Base-by-base conservation (phyloP, 1,284 basidiomycete genomes). In the Tranzscheliella williamsii region DNA sequence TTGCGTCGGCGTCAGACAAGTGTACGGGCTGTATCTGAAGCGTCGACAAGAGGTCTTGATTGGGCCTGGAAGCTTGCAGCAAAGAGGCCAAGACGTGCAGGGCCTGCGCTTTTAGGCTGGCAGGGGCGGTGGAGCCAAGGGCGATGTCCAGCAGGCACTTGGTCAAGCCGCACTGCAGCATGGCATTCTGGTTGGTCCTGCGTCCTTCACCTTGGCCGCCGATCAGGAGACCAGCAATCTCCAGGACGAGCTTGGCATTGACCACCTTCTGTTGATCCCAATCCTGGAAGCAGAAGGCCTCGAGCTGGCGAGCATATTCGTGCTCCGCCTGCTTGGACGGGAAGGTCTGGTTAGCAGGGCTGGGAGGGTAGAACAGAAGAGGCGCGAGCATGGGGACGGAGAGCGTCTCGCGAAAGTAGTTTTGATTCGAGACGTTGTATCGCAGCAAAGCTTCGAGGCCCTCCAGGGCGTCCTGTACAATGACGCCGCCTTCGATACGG, bases 351-450 rank as follows among this genome's bases (percentile, higher is more conserved):
- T 49, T 45, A 9, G 66, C 35, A 1, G 66, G 51, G 1, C 71
- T 57, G 2, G 87, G 82, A 1, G 93, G 92, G 76, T 91, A 94
- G 63, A 90, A 86, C 21, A 99, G 84, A 17, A 96, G 84, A 1
- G 90, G 84, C 12, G 87, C 89, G 8, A 96, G 81, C 11, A 87
- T 80, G 0, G 89, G 84, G 40, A 93, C 90, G 34, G 93, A 84
- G 7, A 87, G 83, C 1, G 91, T 90, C 80, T 95, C 93, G 48
- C 91, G 87, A 81, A 99, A 96, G 81, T 96, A 97, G 78, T 92
- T 96, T 82, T 95, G 92, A 79, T 97, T 98, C 4, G 92, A 94
- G 21, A 87, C 86, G 78, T 99, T 97, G 81, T 91, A 94, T 21
- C 90, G 83, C 54, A 98, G 81, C 22, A 99, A 81, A 5, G 85